These are phyloP conservation scores for Calonectria hawksworthii DNA, from an alignment of 2,329 filamentous ascomycete genomes.

Conservation along the genomic window DNA sequence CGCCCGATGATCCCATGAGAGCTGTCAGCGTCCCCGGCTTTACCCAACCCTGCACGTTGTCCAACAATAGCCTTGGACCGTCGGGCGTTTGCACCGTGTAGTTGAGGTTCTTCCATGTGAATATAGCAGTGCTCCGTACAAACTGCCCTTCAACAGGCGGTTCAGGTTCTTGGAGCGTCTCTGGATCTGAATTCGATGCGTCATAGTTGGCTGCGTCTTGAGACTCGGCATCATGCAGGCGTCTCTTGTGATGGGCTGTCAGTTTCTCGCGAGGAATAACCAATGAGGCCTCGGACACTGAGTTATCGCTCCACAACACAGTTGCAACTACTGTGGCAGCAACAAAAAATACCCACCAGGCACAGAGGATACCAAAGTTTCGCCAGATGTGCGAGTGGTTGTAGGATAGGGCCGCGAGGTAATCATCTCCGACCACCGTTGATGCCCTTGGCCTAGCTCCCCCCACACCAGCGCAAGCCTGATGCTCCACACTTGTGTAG, in stretches of 20 bases:
- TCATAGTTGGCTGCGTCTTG: conserved; percentile 50
- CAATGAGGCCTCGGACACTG: conserved; percentile 67
- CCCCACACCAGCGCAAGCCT: conserved; percentile 70
- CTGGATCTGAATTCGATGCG: background rate
- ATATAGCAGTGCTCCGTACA: conserved; percentile 75
- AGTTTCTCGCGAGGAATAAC: conserved; percentile 74
- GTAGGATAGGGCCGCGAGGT: conserved; percentile 69
- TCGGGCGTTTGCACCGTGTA: conserved; percentile 76
- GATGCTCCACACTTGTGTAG: conserved; percentile 58
- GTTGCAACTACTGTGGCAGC: conserved; percentile 71
- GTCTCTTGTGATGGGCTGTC: conserved; percentile 41
- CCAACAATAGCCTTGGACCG: conserved; percentile 74
- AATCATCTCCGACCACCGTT: conserved; percentile 68
- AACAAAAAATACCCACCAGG: conserved; percentile 73
- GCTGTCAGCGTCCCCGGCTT: conserved; percentile 84
- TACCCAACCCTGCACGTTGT: conserved; percentile 87
- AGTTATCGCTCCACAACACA: conserved; percentile 66
- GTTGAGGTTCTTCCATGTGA: conserved; percentile 80
- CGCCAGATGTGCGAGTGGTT: conserved; percentile 67
- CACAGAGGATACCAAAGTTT: conserved; percentile 74
- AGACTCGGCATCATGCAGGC: too few relatives aligned
- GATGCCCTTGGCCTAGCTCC: conserved; percentile 64
- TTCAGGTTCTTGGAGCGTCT: conserved; percentile 17
- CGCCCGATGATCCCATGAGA: conserved; percentile 84
- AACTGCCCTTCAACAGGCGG: conserved; percentile 54